Base-by-base conservation (phyloP, 2,329 filamentous ascomycete species). In the Fusarium brevicatenulatum region DNA sequence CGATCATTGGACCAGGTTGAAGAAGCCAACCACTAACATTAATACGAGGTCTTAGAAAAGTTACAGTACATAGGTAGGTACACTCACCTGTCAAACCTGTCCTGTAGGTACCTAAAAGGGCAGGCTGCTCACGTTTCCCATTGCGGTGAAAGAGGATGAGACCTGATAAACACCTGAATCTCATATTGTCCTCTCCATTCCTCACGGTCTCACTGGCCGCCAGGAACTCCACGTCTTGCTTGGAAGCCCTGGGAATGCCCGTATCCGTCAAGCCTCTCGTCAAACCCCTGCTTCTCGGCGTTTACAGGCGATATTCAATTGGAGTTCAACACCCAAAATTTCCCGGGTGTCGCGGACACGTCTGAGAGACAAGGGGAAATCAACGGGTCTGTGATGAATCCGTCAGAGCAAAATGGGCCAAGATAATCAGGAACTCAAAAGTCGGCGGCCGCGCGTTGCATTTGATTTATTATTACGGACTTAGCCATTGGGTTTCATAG, bases 231-330 rank as follows among this genome's bases (percentile, higher is more conserved):
- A 57, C 53, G 47, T 55, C 50, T 61, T 34, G 19, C 40, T 63
- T 56, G 49, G 52, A 43, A 28, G 49, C 23, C 37, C n/a, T 59
- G 25, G 42, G 37, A 25, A n/a, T 50, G 23, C 43, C 63, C 59
- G 56, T 69, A 74, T 74, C 59, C 49, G 67, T 74, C 63, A 47
- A 40, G 54, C 42, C 59, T 67, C 47, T 56, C 40, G 21, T 19
- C 32, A 30, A 54, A 55, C 60, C 67, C 65, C 71, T 74, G 63
- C 54, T 66, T 64, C 63, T 71, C 50, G 68, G 71, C 71, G 71
- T 74, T 59, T 74, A 69, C 62, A 66, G 32, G 47, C 37, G 56
- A 59, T 60, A 50, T 46, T 63, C 63, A 23, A 72, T 74, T 74
- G 68, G 71, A 52, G 63, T 61, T 32, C 28, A 47, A 44, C 32